A percentile compares a stretch with the other conserved stretches of the same genome.
Conservation (phyloP, 73 alveolate genomes). For the Paramecium caudatum region DNA sequence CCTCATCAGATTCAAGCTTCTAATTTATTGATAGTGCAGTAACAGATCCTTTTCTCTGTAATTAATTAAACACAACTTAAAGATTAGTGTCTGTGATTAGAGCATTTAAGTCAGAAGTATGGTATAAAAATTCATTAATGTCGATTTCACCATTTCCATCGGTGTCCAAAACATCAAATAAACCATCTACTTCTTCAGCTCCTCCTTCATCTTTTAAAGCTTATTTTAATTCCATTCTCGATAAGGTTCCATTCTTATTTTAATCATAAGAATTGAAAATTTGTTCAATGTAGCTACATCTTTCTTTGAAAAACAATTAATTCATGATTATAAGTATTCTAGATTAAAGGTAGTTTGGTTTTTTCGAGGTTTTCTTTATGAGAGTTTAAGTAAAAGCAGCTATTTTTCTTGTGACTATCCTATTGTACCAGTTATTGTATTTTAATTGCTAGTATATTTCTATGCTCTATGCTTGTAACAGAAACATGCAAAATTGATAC, state of each 20-base stretch:
- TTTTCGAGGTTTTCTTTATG: background rate
- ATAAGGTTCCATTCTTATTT: constrained; percentile 2
- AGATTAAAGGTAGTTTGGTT: background rate
- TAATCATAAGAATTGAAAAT: background rate
- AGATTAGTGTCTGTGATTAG: background rate
- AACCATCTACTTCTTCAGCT: background rate
- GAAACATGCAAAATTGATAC: background rate
- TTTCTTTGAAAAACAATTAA: background rate
- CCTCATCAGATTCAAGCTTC: too few species aligned
- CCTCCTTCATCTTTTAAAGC: background rate
- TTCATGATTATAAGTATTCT: background rate
- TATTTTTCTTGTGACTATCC: background rate
- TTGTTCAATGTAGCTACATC: background rate
- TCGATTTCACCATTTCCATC: constrained; percentile 42
- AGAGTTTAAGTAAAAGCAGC: background rate
- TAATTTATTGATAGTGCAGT: too few species aligned
- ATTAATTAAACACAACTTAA: background rate
- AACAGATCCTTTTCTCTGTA: constrained; percentile 11
- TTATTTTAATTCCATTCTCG: background rate
- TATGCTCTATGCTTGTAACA: background rate
- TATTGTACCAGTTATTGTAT: background rate
- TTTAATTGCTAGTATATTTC: background rate
- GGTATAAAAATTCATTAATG: constrained; percentile 3
- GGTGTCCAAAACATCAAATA: background rate
- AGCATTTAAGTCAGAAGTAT: background rate